Evolutionary conservation across 371 early-diverging fungal genomes (phyloP).

Genomic region (Smittium culicis): DNA sequence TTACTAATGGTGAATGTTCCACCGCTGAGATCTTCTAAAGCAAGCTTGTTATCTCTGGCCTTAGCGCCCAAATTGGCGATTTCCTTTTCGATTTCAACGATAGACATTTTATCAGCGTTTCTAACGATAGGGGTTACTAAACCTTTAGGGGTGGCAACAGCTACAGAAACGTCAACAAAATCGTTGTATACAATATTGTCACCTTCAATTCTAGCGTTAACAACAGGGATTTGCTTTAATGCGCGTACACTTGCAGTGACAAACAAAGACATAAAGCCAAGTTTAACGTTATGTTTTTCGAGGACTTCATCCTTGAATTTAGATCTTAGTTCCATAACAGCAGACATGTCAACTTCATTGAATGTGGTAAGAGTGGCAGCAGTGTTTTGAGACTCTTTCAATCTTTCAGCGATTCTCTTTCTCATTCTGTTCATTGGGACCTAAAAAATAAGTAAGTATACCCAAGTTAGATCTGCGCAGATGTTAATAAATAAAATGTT

Average conservation of each 20-base stretch:
- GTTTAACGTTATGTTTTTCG: constrained; percentile 88
- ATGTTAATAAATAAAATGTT: neutral
- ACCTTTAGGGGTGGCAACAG: constrained; percentile 96
- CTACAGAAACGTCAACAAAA: constrained; percentile 88
- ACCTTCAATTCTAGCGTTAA: constrained; percentile 79
- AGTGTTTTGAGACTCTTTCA: constrained; percentile 92
- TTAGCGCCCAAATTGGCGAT: constrained; percentile 71
- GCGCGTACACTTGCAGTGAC: constrained; percentile 78
- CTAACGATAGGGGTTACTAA: constrained; percentile 92
- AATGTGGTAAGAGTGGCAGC: constrained; percentile 96
- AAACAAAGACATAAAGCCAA: constrained; percentile 97
- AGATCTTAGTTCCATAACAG: constrained; percentile 72
- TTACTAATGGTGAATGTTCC: constrained; percentile 98
- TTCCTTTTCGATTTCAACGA: constrained; percentile 80
- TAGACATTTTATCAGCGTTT: constrained; percentile 70
- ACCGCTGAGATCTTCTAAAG: constrained; percentile 92
- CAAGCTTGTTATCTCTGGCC: constrained; percentile 88
- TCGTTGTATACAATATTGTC: constrained; percentile 80
- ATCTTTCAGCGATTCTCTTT: constrained; percentile 74
- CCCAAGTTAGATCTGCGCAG: no score
- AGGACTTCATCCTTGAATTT: constrained; percentile 86
- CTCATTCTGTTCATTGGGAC: constrained; percentile 98
- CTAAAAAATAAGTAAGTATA: no score
- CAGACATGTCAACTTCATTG: constrained; percentile 96
- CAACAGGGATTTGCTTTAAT: constrained; percentile 74